Percentiles rank a stretch among this genome's conserved stretches.
These are phyloP conservation scores for Monosporozyma yasuniensis DNA, from an alignment of 805 yeast genomes.

Conservation along the genomic window DNA sequence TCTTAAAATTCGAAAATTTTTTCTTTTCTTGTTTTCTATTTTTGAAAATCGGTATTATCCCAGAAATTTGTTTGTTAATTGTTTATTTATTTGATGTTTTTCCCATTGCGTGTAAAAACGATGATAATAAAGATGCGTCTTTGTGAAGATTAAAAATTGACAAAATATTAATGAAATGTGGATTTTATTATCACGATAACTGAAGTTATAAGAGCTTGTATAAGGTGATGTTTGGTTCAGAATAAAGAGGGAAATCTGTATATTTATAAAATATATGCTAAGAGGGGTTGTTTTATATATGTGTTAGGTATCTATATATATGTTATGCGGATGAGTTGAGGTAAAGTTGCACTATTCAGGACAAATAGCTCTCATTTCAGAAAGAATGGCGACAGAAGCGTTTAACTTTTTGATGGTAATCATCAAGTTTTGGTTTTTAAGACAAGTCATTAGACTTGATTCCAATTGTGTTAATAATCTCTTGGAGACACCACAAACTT, in stretches of 20 bases:
- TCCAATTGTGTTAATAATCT: conserved; percentile 23
- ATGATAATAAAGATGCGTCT: not conserved
- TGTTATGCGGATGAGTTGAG: not conserved
- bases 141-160: not conserved
- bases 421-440: conserved; percentile 16
- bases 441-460: conserved; percentile 15
- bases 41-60: not conserved
- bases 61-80: not conserved
- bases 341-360: not conserved
- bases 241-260: not conserved
- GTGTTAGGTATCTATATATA: not conserved
- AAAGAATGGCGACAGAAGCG: conserved; percentile 8
- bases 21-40: not conserved
- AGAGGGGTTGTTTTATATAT: not conserved
- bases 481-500: conserved; percentile 39
- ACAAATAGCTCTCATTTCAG: conserved; percentile 8
- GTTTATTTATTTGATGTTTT: not conserved
- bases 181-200: not conserved
- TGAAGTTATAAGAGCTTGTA: not conserved
- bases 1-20: not conserved
- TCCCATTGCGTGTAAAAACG: not conserved
- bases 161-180: not conserved
- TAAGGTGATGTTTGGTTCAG: not conserved
- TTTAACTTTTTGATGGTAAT: conserved; percentile 13
- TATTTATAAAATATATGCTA: not conserved